A percentile compares a stretch with the other conserved stretches of the same genome.
Conservation (phyloP, 2,329 filamentous ascomycete species). For the Sporothrix dimorphospora region DNA sequence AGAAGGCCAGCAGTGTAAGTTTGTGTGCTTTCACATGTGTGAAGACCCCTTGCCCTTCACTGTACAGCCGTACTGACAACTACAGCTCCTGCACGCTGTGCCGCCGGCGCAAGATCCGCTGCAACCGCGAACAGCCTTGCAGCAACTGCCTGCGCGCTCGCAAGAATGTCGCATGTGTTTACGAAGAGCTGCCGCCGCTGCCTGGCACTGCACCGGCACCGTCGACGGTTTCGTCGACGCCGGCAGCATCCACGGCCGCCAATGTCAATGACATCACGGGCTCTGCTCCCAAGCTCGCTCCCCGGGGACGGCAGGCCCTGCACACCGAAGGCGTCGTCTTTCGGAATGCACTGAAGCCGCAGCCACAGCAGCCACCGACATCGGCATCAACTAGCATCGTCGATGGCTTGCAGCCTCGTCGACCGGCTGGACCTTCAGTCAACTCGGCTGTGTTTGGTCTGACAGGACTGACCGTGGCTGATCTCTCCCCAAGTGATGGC, state of each 20-base stretch:
- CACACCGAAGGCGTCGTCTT: conserved; percentile 13
- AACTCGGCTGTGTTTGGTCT: background rate
- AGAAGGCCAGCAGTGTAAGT: conserved; percentile 30
- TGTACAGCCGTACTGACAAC: background rate
- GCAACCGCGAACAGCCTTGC: conserved; percentile 47
- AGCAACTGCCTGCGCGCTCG: conserved; percentile 46
- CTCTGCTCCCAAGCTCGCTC: background rate
- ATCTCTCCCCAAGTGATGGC: background rate
- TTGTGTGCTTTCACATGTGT: no score
- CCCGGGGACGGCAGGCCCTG: background rate
- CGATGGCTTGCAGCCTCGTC: background rate
- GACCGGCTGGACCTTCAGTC: background rate
- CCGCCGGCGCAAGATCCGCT: conserved; percentile 48
- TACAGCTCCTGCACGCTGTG: conserved; percentile 39
- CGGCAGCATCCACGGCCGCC: background rate
- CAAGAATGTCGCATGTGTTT: conserved; percentile 27
- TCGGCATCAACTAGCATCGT: background rate
- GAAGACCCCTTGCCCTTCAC: no score
- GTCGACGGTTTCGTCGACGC: background rate
- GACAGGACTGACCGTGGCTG: background rate
- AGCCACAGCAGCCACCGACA: background rate
- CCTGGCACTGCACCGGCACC: background rate
- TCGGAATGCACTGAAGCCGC: background rate
- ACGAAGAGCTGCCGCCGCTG: conserved; percentile 24
- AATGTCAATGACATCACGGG: background rate